Conservation (phyloP, 2,329 filamentous ascomycete genomes). For the Colletotrichum godetiae region DNA sequence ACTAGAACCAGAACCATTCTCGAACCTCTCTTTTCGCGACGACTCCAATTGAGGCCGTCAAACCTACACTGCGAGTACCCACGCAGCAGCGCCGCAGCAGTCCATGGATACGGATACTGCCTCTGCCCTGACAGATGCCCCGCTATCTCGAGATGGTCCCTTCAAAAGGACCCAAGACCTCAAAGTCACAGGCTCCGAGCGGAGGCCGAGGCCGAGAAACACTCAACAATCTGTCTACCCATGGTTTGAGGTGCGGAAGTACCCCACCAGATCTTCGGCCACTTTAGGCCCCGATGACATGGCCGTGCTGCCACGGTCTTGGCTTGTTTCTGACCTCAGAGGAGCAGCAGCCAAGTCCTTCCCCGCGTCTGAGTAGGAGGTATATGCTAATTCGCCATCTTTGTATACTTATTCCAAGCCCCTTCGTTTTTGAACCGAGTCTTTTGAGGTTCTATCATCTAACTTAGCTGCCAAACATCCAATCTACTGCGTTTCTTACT, state of each 20-base stretch:
- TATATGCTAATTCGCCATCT: neutral
- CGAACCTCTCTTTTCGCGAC: constrained; percentile 3
- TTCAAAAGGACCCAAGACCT: neutral
- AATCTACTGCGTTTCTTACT: neutral
- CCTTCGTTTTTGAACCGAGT: neutral
- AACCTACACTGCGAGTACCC: neutral
- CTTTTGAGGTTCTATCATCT: neutral
- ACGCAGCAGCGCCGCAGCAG: neutral
- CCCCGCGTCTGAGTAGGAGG: neutral
- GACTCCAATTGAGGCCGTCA: neutral
- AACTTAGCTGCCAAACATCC: neutral
- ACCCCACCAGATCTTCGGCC: constrained; percentile 26
- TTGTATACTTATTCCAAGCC: neutral
- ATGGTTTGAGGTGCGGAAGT: neutral
- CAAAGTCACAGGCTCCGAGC: neutral
- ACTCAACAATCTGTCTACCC: neutral
- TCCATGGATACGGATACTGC: neutral
- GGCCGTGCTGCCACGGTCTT: constrained; percentile 4
- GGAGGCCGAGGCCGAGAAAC: constrained; percentile 5
- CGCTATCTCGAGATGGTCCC: neutral
- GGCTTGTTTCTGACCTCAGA: constrained; percentile 11
- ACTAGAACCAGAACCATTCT: constrained; percentile 8
- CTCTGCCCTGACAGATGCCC: neutral
- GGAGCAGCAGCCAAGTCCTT: neutral
- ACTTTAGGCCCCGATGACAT: constrained; percentile 14